These are phyloP conservation scores for Vigna unguiculata DNA, from an alignment of 306 rosid genomes.

Conservation along the genomic window DNA sequence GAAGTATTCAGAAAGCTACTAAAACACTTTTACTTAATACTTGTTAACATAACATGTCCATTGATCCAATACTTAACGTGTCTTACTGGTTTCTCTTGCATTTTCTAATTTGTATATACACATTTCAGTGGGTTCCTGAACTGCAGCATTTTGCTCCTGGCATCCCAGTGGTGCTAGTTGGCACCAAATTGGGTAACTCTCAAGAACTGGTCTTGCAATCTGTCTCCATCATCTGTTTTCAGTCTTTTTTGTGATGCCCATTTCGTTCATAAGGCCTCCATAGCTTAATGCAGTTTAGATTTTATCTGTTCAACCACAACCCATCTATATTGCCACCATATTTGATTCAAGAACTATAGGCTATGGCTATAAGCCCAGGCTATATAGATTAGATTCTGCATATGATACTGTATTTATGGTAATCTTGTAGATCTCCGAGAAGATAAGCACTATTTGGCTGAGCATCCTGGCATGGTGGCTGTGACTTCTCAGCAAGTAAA, in stretches of 20 bases:
- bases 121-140: slow-evolving; percentile 87
- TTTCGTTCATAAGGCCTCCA: slow-evolving; percentile 10
- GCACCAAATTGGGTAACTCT: slow-evolving; percentile 82
- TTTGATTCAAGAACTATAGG: slow-evolving; percentile 8
- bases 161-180: slow-evolving; percentile 76
- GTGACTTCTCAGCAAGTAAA: slow-evolving; percentile 78
- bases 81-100: slow-evolving; percentile 14
- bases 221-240: neutral
- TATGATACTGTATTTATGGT: slow-evolving; percentile 37
- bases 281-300: neutral
- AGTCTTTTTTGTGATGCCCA: neutral
- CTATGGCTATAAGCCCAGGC: neutral
- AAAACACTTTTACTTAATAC: too few species aligned
- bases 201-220: slow-evolving; percentile 29
- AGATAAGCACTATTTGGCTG: slow-evolving; percentile 78
- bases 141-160: slow-evolving; percentile 92
- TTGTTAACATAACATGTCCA: too few species aligned
- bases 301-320: slow-evolving; percentile 11
- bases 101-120: slow-evolving; percentile 31
- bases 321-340: neutral
- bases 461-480: slow-evolving; percentile 86
- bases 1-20: too few species aligned
- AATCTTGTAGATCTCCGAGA: slow-evolving; percentile 73
- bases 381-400: slow-evolving; percentile 12
- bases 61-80: slow-evolving; percentile 19